Base-by-base conservation (phyloP, 352 stramenopile genomes). In the Phytophthora agathidicida region DNA sequence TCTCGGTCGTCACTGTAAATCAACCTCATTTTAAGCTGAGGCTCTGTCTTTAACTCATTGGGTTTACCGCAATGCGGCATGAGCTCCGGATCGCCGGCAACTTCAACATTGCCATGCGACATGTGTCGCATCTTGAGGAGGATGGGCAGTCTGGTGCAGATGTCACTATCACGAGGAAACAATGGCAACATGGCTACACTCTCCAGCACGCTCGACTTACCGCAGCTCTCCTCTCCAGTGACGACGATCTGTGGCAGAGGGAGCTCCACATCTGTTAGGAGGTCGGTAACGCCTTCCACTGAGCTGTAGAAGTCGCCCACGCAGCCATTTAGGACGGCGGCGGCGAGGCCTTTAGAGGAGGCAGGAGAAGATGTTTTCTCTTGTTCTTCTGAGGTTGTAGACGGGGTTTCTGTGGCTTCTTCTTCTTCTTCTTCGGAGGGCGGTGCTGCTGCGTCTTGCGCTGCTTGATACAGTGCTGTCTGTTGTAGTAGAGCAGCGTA, bases 191-290 rank as follows among this genome's bases (percentile, higher is more conserved):
- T 78, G 32, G 69, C 72, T 16, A 85, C 44, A 32, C 54, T 68
- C 60, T 81, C 75, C 43, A 82, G 60, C 33, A 80, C 67, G 22
- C 58, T 76, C 3, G 71, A 81, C 67, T 80, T 85, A 65, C 75
- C 75, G 49, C 69, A 75, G 63, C 72, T 63, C 50, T 80, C 71
- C 26, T 77, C 56, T 16, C 75, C 75, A 14, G 77, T 63, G n/a
- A 80, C 69, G 11, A 82, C 62, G 45, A 82, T 68, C 48, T 74
- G 61, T 26, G 75, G 75, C 31, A 78, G 58, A 14, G 46, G 19
- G 4, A 73, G 52, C 19, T 51, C 44, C 17, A 64, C 27, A 26
- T 67, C 49, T 4, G 28, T n/a, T 30, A 64, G 36, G 30, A 45
- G 20, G 30, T 31, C 31, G 28, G 46, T 47, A 8, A 77, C 44